Percentiles rank a stretch among this genome's conserved stretches.
These are phyloP conservation scores for Hypholoma sublateritium DNA, from an alignment of 768 basidiomycete genomes.

Conservation along the genomic window DNA sequence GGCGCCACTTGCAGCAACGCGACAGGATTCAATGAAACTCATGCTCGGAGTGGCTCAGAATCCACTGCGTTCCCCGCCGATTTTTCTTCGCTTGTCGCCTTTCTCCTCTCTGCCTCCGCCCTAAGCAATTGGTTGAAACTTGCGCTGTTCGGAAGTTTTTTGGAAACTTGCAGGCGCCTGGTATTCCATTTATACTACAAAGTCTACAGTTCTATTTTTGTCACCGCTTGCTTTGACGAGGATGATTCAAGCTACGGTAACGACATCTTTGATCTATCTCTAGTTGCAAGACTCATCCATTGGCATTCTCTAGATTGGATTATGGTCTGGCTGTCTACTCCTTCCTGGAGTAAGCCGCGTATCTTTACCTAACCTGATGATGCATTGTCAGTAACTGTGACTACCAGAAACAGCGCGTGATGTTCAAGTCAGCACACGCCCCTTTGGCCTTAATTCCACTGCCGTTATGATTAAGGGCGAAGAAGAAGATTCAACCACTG, in stretches of 20 bases:
- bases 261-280: background rate
- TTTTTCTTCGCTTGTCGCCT: slow-evolving; percentile 33
- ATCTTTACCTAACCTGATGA: background rate
- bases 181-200: slow-evolving; percentile 41
- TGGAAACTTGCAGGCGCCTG: slow-evolving; percentile 59
- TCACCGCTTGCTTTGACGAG: slow-evolving; percentile 62
- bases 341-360: slow-evolving; percentile 51
- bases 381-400: slow-evolving; percentile 13
- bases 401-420: slow-evolving; percentile 40
- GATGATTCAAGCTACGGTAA: slow-evolving; percentile 57
- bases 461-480: slow-evolving; percentile 37
- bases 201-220: slow-evolving; percentile 51
- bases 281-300: slow-evolving; percentile 4
- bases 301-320: slow-evolving; percentile 54
- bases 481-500: slow-evolving; percentile 26
- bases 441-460: slow-evolving; percentile 33
- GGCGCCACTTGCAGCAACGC: slow-evolving; percentile 9
- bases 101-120: slow-evolving; percentile 54
- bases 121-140: slow-evolving; percentile 66
- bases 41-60: slow-evolving; percentile 8
- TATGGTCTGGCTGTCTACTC: slow-evolving; percentile 65
- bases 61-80: slow-evolving; percentile 15
- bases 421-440: slow-evolving; percentile 48
- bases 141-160: slow-evolving; percentile 55
- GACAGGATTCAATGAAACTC: slow-evolving; percentile 15